Evolutionary conservation across 2,329 filamentous ascomycete species (phyloP).

Genomic region (Pestalotiopsis sp.): DNA sequence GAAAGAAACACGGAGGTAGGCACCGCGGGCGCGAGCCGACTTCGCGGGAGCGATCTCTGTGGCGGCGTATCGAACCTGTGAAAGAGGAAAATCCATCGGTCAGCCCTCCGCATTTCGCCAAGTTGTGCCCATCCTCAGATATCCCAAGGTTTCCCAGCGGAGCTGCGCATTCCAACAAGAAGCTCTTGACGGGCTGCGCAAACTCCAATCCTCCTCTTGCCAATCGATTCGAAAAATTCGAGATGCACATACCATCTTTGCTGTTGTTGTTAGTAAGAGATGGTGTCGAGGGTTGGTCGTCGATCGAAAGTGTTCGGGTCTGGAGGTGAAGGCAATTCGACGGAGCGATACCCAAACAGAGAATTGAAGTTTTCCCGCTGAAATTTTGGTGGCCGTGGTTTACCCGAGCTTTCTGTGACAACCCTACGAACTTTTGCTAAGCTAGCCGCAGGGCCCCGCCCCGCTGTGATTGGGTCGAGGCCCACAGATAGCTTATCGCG

Average conservation of each 20-base stretch:
- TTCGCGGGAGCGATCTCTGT: constrained; percentile 84
- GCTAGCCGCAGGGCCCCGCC: background rate
- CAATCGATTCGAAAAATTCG: background rate
- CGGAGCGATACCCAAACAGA: constrained; percentile 3
- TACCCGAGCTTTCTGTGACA: constrained; percentile 7
- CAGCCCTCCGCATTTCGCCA: constrained; percentile 17
- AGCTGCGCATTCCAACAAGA: background rate
- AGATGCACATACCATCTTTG: constrained; percentile 56
- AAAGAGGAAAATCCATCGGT: constrained; percentile 15
- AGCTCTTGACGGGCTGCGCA: background rate
- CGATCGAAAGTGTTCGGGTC: constrained; percentile 43
- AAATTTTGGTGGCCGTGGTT: constrained; percentile 12
- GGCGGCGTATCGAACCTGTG: constrained; percentile 92
- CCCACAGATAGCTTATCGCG: background rate
- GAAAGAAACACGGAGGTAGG: constrained; percentile 98
- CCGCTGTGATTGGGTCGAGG: constrained; percentile 6
- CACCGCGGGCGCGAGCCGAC: constrained; percentile 96
- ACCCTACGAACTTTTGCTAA: constrained; percentile 11
- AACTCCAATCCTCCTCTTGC: constrained; percentile 7
- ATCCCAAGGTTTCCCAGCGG: background rate
- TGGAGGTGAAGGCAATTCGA: constrained; percentile 36
- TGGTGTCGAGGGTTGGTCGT: constrained; percentile 55
- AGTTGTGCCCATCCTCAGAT: background rate
- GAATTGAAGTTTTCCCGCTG: constrained; percentile 45
- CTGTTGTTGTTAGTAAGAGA: constrained; percentile 53